These are phyloP conservation scores for Neopestalotiopsis sp. DNA, from an alignment of 2,329 filamentous ascomycete genomes.

Conservation along the genomic window DNA sequence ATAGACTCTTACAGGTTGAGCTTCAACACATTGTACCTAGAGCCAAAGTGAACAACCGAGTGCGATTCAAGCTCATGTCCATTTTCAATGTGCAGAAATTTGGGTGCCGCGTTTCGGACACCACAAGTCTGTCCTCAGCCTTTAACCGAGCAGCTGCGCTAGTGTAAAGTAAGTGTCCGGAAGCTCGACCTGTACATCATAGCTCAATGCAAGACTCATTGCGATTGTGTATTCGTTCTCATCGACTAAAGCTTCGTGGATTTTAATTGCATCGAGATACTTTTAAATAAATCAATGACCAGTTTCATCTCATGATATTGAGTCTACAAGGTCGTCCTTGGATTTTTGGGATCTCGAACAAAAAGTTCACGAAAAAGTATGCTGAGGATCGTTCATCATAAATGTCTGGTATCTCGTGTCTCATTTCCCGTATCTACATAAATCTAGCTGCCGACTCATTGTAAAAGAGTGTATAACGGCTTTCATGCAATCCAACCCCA, in stretches of 20 bases:
- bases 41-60: too few species aligned
- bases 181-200: neutral
- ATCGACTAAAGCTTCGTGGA: too few species aligned
- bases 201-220: neutral
- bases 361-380: neutral
- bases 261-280: too few species aligned
- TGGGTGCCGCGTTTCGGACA: neutral
- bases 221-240: too few species aligned
- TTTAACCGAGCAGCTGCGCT: neutral
- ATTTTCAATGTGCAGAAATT: neutral
- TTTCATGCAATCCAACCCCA: neutral
- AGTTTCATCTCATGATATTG: too few species aligned
- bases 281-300: too few species aligned
- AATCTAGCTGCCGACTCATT: neutral
- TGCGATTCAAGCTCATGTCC: too few species aligned
- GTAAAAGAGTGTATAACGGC: neutral
- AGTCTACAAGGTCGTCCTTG: too few species aligned
- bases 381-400: neutral
- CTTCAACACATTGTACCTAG: too few species aligned
- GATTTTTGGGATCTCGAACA: too few species aligned
- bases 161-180: neutral
- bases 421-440: constrained; percentile 2
- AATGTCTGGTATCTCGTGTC: neutral
- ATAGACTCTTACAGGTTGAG: too few species aligned
- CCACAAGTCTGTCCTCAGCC: neutral